Conservation (phyloP, 495 filamentous ascomycete species). For the Aspergillus baeticus region DNA sequence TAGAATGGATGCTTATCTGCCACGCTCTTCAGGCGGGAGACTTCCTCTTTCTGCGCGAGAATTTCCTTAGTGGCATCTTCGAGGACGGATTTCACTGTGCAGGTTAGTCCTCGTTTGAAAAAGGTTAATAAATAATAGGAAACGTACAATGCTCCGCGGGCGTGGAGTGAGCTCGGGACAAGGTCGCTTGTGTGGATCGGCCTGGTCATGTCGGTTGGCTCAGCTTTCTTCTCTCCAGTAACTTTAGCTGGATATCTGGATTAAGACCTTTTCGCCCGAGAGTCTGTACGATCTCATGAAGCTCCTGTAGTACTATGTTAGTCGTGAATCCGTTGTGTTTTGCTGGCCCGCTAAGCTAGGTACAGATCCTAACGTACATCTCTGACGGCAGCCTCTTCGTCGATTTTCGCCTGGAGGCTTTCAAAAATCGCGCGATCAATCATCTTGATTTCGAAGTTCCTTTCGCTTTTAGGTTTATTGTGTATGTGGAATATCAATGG, state of each 20-base stretch:
- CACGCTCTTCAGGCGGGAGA: conserved; percentile 57
- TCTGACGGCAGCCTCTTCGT: conserved; percentile 76
- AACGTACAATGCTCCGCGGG: conserved; percentile 70
- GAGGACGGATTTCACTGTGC: conserved; percentile 42
- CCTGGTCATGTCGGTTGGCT: conserved; percentile 28
- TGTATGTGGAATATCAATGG: conserved; percentile 11
- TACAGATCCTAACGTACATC: too few species aligned
- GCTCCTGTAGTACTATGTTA: conserved; percentile 46
- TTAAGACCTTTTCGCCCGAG: conserved; percentile 68
- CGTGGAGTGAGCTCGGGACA: conserved; percentile 89
- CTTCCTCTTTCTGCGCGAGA: conserved; percentile 43
- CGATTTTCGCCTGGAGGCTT: conserved; percentile 82
- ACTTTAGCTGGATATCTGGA: not conserved
- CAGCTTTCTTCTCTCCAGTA: too few species aligned
- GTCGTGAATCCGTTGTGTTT: conserved; percentile 4
- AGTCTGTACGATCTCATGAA: conserved; percentile 74
- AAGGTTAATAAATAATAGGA: not conserved
- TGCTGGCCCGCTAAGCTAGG: too few species aligned
- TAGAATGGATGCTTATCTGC: conserved; percentile 90
- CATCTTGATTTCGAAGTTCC: conserved; percentile 30
- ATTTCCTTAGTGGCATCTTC: conserved; percentile 42
- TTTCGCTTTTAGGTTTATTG: conserved; percentile 1
- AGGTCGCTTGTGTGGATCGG: conserved; percentile 70
- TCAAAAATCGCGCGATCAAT: conserved; percentile 86
- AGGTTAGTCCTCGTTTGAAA: not conserved